Conservation (phyloP, 2,329 filamentous ascomycete species). For the Diaporthe australafricana region DNA sequence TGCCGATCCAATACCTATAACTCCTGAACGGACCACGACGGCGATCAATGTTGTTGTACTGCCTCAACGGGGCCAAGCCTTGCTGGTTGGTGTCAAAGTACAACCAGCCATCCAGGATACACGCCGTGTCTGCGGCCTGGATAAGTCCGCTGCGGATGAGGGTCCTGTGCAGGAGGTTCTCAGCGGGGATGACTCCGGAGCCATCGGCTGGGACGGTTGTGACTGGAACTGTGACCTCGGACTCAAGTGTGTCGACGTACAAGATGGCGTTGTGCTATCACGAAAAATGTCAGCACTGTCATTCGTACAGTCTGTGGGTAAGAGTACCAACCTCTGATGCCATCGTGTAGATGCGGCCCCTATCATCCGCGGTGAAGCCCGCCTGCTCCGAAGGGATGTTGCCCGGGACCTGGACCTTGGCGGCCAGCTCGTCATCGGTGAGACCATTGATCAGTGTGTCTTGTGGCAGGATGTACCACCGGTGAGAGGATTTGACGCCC, state of each 20-base stretch:
- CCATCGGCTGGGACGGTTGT: not conserved
- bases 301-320: too few relatives aligned
- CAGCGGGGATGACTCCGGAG: not conserved
- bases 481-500: not conserved
- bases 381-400: conserved; percentile 15
- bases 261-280: not conserved
- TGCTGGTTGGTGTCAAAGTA: conserved; percentile 8
- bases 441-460: not conserved
- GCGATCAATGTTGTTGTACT: conserved; percentile 10
- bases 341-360: not conserved
- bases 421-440: not conserved
- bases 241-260: conserved; percentile 7
- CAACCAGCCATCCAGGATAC: conserved; percentile 4
- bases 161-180: conserved; percentile 2
- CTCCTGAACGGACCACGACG: not conserved
- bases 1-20: conserved; percentile 8
- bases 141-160: not conserved
- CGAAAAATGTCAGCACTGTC: not conserved
- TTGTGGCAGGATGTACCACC: not conserved
- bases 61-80: not conserved
- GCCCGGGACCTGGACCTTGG: not conserved
- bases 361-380: not conserved
- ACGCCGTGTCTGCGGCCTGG: not conserved
- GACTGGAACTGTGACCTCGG: not conserved
- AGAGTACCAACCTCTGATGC: not conserved